A percentile compares a stretch with the other conserved stretches of the same genome.
Conservation (phyloP, 2,329 filamentous ascomycete genomes). For the Ambrosiella beaveri region DNA sequence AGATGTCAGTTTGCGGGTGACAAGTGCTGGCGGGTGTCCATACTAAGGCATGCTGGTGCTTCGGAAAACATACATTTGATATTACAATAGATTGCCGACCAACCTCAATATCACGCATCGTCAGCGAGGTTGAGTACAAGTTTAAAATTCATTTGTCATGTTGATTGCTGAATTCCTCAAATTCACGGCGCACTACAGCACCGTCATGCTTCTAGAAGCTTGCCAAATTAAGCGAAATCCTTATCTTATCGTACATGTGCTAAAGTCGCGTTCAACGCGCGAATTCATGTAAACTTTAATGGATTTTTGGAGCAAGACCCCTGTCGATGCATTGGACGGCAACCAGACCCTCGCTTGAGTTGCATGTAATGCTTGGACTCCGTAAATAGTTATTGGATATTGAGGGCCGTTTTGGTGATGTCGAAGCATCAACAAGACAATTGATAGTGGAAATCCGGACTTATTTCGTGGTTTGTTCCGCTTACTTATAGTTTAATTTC, state of each 20-base stretch:
- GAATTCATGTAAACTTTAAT: constrained; percentile 8
- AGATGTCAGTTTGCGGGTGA: background rate
- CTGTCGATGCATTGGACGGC: background rate
- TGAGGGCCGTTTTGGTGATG: background rate
- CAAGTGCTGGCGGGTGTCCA: constrained; percentile 3
- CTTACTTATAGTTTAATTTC: no score
- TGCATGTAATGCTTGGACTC: background rate
- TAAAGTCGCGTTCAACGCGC: background rate
- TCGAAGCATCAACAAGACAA: no score
- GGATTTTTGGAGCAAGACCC: background rate
- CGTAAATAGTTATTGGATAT: background rate
- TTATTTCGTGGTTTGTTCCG: no score
- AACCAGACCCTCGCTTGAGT: background rate
- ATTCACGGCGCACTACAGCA: no score
- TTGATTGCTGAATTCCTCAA: no score
- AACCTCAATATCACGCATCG: no score
- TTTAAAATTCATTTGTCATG: no score
- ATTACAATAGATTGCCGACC: no score
- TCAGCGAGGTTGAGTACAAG: no score
- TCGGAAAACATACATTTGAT: background rate
- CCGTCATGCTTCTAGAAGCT: background rate
- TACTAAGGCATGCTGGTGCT: background rate
- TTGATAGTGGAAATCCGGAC: no score
- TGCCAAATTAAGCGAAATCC: background rate
- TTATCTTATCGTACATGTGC: background rate